Percentiles rank a stretch among this genome's conserved stretches.
Evolutionary conservation across 179 eudicot genomes (phyloP).

Genomic region (Drosera spatulata): DNA sequence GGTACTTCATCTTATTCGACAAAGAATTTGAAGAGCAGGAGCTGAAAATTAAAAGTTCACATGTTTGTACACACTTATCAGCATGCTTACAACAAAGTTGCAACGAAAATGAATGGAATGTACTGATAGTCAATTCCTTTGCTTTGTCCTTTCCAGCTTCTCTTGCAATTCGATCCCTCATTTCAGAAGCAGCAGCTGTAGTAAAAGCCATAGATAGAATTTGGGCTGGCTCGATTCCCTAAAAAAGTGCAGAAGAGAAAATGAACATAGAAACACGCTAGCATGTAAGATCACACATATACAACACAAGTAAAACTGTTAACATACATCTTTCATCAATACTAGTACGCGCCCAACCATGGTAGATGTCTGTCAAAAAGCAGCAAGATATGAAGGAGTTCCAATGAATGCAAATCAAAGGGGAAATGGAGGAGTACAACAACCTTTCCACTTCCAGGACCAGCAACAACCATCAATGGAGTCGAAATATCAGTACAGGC

Average conservation of each 20-base stretch:
- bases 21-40: neutral
- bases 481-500: constrained; percentile 67
- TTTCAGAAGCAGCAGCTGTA: constrained; percentile 95
- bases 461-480: constrained; percentile 89
- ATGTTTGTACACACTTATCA: constrained; percentile 51
- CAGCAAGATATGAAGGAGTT: constrained; percentile 4
- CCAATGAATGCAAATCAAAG: neutral
- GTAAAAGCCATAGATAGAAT: constrained; percentile 97
- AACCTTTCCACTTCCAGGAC: constrained; percentile 99
- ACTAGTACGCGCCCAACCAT: constrained; percentile 92
- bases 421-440: constrained; percentile 5
- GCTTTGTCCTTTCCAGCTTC: constrained; percentile 83
- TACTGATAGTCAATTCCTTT: constrained; percentile 75
- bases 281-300: neutral
- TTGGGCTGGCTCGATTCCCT: constrained; percentile 81
- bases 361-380: constrained; percentile 67
- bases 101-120: constrained; percentile 90
- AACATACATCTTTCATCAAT: constrained; percentile 66
- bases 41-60: neutral
- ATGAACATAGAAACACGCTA: neutral
- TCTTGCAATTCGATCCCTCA: constrained; percentile 75
- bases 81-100: constrained; percentile 91
- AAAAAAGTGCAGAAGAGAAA: constrained; percentile 6
- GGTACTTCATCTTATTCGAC: neutral
- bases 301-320: neutral